A percentile compares a stretch with the other conserved stretches of the same genome.
Conservation (phyloP, 2,329 filamentous ascomycete species). For the Tolypocladium album region DNA sequence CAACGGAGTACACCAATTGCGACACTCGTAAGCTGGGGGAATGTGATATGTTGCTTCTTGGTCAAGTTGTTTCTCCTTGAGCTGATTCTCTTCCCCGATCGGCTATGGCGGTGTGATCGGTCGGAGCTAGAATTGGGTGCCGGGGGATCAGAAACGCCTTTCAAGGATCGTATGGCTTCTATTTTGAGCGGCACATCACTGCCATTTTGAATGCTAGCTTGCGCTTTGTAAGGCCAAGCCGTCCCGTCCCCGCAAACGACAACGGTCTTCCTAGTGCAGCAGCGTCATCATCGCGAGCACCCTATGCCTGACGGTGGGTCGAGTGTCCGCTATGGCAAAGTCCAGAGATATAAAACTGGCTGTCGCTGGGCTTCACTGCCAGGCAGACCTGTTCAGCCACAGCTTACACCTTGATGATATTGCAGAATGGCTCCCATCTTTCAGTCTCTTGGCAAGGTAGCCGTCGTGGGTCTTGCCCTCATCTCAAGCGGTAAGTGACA, state of each 20-base stretch:
- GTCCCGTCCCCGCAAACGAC: not conserved
- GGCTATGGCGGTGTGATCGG: not conserved
- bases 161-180: not conserved
- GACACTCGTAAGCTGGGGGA: not conserved
- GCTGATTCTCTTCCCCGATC: not conserved
- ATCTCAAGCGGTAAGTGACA: slow-evolving; percentile 4
- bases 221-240: not conserved
- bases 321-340: not conserved
- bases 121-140: not conserved
- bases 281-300: not conserved
- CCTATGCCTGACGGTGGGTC: not conserved
- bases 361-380: not conserved
- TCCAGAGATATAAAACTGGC: not conserved
- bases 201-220: not conserved
- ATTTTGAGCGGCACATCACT: not conserved
- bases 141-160: not conserved
- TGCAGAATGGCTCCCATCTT: slow-evolving; percentile 4
- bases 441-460: slow-evolving; percentile 5
- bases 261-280: not conserved
- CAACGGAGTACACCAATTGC: not conserved
- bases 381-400: not conserved
- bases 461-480: slow-evolving; percentile 15
- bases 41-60: not conserved
- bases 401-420: not conserved
- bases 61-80: not conserved